Percentiles rank a stretch among this genome's conserved stretches.
These are phyloP conservation scores for Paecilomyces niveus DNA, from an alignment of 2,329 filamentous ascomycete genomes.

Conservation along the genomic window DNA sequence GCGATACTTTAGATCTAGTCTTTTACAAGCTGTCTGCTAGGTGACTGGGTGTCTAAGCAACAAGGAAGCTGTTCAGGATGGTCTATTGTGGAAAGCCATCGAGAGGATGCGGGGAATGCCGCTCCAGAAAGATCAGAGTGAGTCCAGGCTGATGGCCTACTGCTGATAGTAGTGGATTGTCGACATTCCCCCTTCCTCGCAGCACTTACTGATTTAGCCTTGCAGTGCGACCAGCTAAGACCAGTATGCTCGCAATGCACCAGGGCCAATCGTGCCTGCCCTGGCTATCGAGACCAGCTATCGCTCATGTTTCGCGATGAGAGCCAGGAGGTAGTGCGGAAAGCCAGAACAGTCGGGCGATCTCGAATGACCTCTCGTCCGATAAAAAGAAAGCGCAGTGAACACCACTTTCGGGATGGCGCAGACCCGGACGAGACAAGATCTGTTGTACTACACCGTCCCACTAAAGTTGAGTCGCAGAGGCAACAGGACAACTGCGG, in stretches of 20 bases:
- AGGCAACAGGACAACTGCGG: neutral
- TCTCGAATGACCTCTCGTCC: neutral
- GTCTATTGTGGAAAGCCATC: constrained; percentile 26
- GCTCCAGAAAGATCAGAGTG: constrained; percentile 24
- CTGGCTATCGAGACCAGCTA: constrained; percentile 58
- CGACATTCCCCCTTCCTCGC: neutral
- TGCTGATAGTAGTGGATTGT: neutral
- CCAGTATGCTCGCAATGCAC: constrained; percentile 59
- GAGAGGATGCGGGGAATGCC: constrained; percentile 28
- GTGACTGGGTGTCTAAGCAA: too few species aligned
- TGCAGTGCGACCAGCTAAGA: constrained; percentile 53
- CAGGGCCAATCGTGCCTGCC: constrained; percentile 53
- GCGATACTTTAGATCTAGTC: too few species aligned
- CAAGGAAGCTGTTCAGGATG: constrained; percentile 11
- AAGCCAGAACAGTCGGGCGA: constrained; percentile 32
- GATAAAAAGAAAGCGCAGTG: neutral
- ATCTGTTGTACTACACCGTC: neutral
- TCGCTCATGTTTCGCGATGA: constrained; percentile 62
- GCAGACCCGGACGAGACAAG: neutral
- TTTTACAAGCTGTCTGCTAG: too few species aligned
- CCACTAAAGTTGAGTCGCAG: neutral
- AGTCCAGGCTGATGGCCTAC: constrained; percentile 9
- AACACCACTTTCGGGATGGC: constrained; percentile 8
- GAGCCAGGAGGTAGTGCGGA: constrained; percentile 55
- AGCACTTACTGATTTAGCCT: constrained; percentile 2